Evolutionary conservation across 2,329 filamentous ascomycete genomes (phyloP).

Genomic region (Stachybotrys elegans): DNA sequence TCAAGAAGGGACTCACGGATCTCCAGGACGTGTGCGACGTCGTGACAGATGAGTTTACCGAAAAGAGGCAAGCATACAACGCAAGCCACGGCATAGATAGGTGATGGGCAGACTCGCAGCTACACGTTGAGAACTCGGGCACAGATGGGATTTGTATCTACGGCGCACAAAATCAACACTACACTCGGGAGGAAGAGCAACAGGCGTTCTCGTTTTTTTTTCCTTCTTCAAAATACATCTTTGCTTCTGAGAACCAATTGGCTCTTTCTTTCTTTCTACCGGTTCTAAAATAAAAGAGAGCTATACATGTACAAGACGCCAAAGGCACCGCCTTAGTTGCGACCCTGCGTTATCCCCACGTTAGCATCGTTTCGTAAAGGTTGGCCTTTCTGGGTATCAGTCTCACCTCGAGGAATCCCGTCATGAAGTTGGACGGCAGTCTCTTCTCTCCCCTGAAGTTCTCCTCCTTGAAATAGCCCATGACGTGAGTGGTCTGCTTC

Average conservation of each 20-base stretch:
- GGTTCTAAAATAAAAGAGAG: slow-evolving; percentile 14
- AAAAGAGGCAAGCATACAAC: slow-evolving; percentile 39
- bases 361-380: no score
- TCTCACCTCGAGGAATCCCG: slow-evolving; percentile 90
- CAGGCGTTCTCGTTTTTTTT: slow-evolving; percentile 26
- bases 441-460: slow-evolving; percentile 68
- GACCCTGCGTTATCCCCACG: slow-evolving; percentile 40
- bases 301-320: slow-evolving; percentile 5
- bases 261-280: neutral
- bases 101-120: slow-evolving; percentile 16
- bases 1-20: slow-evolving; percentile 86
- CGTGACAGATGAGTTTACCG: slow-evolving; percentile 82
- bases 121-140: neutral
- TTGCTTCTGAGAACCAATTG: no score
- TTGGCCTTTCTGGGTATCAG: no score
- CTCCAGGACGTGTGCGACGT: slow-evolving; percentile 90
- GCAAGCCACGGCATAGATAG: slow-evolving; percentile 25
- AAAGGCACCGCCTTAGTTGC: slow-evolving; percentile 42
- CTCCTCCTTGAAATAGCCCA: slow-evolving; percentile 94
- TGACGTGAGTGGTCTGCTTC: slow-evolving; percentile 93
- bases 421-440: slow-evolving; percentile 86
- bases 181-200: no score
- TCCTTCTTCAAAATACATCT: no score
- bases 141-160: neutral
- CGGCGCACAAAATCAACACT: no score